These are phyloP conservation scores for Uncinocarpus reesii DNA, from an alignment of 2,329 filamentous ascomycete genomes.

Conservation along the genomic window DNA sequence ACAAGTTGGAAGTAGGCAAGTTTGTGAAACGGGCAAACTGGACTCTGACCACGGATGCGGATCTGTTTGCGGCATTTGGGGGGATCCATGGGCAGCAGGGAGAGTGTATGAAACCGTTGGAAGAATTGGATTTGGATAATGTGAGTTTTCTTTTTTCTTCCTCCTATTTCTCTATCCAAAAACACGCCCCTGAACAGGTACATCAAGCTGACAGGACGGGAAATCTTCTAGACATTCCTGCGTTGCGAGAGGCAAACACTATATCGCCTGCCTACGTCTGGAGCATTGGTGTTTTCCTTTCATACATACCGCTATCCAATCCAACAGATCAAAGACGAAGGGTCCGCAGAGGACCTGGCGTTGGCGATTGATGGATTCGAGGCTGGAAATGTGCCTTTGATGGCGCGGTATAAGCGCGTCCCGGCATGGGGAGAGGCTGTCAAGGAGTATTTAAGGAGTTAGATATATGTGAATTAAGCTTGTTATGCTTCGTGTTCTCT, in stretches of 20 bases:
- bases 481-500: no score
- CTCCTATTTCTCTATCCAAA: neutral
- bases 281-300: slow-evolving; percentile 50
- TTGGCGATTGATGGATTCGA: slow-evolving; percentile 51
- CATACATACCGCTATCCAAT: slow-evolving; percentile 54
- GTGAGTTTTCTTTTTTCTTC: slow-evolving; percentile 21
- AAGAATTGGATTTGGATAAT: slow-evolving; percentile 39
- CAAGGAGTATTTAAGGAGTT: slow-evolving; percentile 39
- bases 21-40: slow-evolving; percentile 48
- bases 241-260: slow-evolving; percentile 53
- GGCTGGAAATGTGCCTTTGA: slow-evolving; percentile 47
- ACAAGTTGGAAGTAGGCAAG: slow-evolving; percentile 43
- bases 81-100: slow-evolving; percentile 25
- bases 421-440: slow-evolving; percentile 49
- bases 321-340: slow-evolving; percentile 46
- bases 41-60: slow-evolving; percentile 32
- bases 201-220: neutral
- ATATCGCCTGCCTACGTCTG: slow-evolving; percentile 46
- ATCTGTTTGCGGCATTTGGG: slow-evolving; percentile 34
- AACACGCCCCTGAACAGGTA: no score
- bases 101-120: slow-evolving; percentile 22
- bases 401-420: slow-evolving; percentile 50
- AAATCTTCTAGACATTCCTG: slow-evolving; percentile 34
- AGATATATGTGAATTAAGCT: neutral
- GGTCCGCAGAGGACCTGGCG: slow-evolving; percentile 44